Evolutionary conservation across 768 basidiomycete species (phyloP), one percentile per base, ranked within the genome.

Genomic region (Cyathus striatus): DNA sequence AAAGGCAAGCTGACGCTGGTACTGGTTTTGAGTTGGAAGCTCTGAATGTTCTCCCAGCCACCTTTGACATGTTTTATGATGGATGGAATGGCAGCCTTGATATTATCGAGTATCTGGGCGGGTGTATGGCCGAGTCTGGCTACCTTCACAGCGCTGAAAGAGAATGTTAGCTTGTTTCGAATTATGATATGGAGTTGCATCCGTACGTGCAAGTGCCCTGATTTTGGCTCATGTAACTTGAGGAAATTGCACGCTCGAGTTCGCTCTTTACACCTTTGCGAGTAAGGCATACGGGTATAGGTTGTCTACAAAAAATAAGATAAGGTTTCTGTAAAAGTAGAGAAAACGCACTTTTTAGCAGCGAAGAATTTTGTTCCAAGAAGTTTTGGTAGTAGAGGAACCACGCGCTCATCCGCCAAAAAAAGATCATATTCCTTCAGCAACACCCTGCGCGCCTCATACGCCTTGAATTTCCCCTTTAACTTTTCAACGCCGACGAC

Each of bases 221-320:
- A 43, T 93, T 91, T 64, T 93, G 89, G 61, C 93, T 88, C 84
- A 96, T 89, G 63, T 96, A 96, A 2, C 95, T 94, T 9, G 93
- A 92, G 3, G 83, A 83, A 50, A 99, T 82, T 14, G 95, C 95
- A 35, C 85, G 82, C 61, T 95, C 94, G 7, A 99, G 76, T 55
- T 97, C 93, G 37, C 73, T 77, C 61, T 97, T 98, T 45, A 99
- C 75, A 62, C 95, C 88, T 57, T 92, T 93, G 18, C 85, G 80
- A 9, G 76, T 83, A 41, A 99, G 61, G 50, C 79, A 83, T n/a
- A 98, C 95, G 1, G 96, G 92, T 23, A 97, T 90, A 1, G 96
- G 96, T 62, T 95, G 90, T 66, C 94, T 97, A 45, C 47, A 17
- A 35, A 21, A 34, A 14, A 50, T 49, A n/a, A 49, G 43, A 35